Percentiles rank a stretch among this genome's conserved stretches.
phyloP scores from a whole-genome alignment of 495 filamentous ascomycete species.

The Neurospora tetrasperma region DNA sequence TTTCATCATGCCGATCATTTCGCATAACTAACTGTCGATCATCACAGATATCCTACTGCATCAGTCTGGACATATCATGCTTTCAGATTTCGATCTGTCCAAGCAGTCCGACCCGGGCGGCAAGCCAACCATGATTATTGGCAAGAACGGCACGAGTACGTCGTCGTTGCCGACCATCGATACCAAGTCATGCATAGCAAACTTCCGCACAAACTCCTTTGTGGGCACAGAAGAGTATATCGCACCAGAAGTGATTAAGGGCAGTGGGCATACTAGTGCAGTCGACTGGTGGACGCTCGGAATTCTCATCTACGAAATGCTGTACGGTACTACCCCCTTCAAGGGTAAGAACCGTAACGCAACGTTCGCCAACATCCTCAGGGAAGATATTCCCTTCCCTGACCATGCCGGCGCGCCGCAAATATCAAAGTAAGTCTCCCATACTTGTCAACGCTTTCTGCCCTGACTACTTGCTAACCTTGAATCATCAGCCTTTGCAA shows the following conservation, averaged over 20 bases:
- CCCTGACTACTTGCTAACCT: slow-evolving; percentile 10
- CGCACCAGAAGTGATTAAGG: slow-evolving; percentile 96
- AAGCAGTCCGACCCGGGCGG: slow-evolving; percentile 96
- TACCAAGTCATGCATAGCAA: slow-evolving; percentile 95
- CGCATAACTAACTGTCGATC: slow-evolving; percentile 7
- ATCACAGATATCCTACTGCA: slow-evolving; percentile 83
- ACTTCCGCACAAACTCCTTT: slow-evolving; percentile 97
- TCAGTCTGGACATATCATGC: slow-evolving; percentile 98
- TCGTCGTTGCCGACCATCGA: slow-evolving; percentile 88
- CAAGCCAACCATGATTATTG: slow-evolving; percentile 93
- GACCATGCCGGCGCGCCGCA: slow-evolving; percentile 75
- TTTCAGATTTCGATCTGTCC: slow-evolving; percentile 96
- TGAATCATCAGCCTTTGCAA: slow-evolving; percentile 66
- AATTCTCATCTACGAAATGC: slow-evolving; percentile 96
- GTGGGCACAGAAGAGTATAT: slow-evolving; percentile 99
- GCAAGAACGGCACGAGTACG: slow-evolving; percentile 66
- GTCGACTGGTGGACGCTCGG: slow-evolving; percentile 99
- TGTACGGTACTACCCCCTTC: slow-evolving; percentile 97
- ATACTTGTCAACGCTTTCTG: slow-evolving; percentile 4
- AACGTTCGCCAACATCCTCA: slow-evolving; percentile 93
- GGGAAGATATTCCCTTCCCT: slow-evolving; percentile 90
- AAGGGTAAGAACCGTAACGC: slow-evolving; percentile 98
- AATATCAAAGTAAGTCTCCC: slow-evolving; percentile 70
- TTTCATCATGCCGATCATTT: background rate
- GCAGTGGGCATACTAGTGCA: slow-evolving; percentile 93